Base-by-base conservation (phyloP, 2,329 filamentous ascomycete genomes). In the Tolypocladium guangdongense region DNA sequence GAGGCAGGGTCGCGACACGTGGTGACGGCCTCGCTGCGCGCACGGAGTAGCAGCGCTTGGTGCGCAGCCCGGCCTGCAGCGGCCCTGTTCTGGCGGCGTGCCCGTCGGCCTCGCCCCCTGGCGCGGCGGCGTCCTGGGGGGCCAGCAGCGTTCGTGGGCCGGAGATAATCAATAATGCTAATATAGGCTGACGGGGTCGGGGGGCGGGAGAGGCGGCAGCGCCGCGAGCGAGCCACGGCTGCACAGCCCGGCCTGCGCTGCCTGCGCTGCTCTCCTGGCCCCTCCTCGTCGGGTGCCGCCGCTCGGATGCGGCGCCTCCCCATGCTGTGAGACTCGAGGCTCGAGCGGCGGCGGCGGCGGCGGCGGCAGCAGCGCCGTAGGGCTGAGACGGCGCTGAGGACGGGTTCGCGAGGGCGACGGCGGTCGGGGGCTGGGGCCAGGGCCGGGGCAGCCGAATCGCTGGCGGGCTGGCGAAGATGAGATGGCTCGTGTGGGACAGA, bases 401-500 rank as follows among this genome's bases (percentile, higher is more conserved):
- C n/a, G n/a, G n/a, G n/a, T n/a, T n/a, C n/a, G n/a, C n/a, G n/a
- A n/a, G n/a, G n/a, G n/a, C n/a, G n/a, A n/a, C n/a, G 48, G 22
- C 16, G 6, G 20, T 32, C 24, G 43, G 12, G 43, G 41, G 24
- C 10, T 24, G 41, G 41, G n/a, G n/a, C n/a, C n/a, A n/a, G n/a
- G n/a, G n/a, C n/a, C n/a, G n/a, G n/a, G n/a, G n/a, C n/a, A n/a
- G n/a, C n/a, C n/a, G n/a, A n/a, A n/a, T n/a, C n/a, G 38, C 39
- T 14, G 39, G 22, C 22, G 7, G 16, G 41, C 41, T 48, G 16
- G 27, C 27, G 12, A 45, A 41, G 11, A 49, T 45, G 52, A 49
- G 52, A 53, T 39, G 52, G 37, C 52, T 53, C 52, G 52, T 30
- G 52, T 53, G 35, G 52, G 52, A 53, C 52, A 53, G 52, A 53